Evolutionary conservation across 305 asterid species (phyloP), one percentile per base, ranked within the genome.

Genomic region (Andrographis paniculata): DNA sequence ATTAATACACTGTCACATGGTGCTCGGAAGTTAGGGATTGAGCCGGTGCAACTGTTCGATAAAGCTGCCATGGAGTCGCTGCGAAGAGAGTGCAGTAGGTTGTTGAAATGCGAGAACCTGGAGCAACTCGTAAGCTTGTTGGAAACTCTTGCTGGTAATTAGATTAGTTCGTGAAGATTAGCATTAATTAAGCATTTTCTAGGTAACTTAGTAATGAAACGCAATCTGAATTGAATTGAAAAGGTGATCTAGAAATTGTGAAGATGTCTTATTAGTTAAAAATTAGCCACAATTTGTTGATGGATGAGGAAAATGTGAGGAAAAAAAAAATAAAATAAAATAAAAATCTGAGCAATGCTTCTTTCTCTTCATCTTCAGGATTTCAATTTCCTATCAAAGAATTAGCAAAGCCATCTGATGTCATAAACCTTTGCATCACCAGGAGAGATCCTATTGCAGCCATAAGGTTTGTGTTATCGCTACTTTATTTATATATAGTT

Each of bases 361-460:
- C 18, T 54, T 56, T 49, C 58, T 24, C 15, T 61, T 56, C n/a
- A n/a, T n/a, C 59, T 69, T 61, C 80, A 88, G 97, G 84, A 56
- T 77, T 64, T 62, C 74, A 72, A 40, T 75, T 78, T 61, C 63
- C 66, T 31, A 58, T 82, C 23, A 69, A 68, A 56, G 78, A 78
- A 23, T 28, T 86, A 64, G 71, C 76, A 68, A 67, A 63, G 70
- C 77, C 84, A 20, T 69, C 77, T 48, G 77, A 66, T 52, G 59
- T 89, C 69, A 68, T 89, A 66, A 74, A 62, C 52, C 65, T 67
- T 35, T 89, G 94, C 54, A 71, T 82, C 44, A 74, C 48, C 42
- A 74, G 69, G 76, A 68, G 79, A 70, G 73, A 66, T 61, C 88
- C 93, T 17, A 45, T 45, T 54, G 64, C 86, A 45, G 96, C 96